Evolutionary conservation across 495 filamentous ascomycete species (phyloP).

Genomic region (Tirmania nivea): DNA sequence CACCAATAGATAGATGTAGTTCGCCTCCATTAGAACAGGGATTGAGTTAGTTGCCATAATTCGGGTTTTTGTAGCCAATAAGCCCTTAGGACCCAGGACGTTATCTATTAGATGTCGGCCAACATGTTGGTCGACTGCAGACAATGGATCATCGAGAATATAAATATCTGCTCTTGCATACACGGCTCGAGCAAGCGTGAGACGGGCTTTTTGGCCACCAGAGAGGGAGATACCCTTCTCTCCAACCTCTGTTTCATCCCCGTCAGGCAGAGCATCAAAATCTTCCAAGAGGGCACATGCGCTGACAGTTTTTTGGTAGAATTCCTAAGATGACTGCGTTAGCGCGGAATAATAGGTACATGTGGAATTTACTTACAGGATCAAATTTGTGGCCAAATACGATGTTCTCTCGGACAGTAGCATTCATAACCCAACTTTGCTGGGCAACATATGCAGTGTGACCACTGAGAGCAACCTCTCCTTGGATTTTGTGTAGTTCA

Average conservation of each 20-base stretch:
- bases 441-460: slow-evolving; percentile 79
- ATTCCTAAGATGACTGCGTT: slow-evolving; percentile 23
- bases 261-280: slow-evolving; percentile 80
- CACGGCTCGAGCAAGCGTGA: slow-evolving; percentile 88
- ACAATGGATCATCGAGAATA: slow-evolving; percentile 79
- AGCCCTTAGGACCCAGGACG: slow-evolving; percentile 66
- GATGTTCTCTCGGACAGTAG: slow-evolving; percentile 89
- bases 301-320: slow-evolving; percentile 85
- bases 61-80: slow-evolving; percentile 69
- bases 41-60: slow-evolving; percentile 94
- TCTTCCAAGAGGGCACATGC: slow-evolving; percentile 86
- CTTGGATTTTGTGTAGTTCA: slow-evolving; percentile 73
- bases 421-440: slow-evolving; percentile 92
- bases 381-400: slow-evolving; percentile 93
- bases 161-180: slow-evolving; percentile 97
- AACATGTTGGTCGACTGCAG: slow-evolving; percentile 94
- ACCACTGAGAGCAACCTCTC: slow-evolving; percentile 64
- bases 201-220: slow-evolving; percentile 85
- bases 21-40: slow-evolving; percentile 65
- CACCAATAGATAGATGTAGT: slow-evolving; percentile 64
- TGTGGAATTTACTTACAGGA: slow-evolving; percentile 22
- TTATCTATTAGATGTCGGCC: slow-evolving; percentile 84
- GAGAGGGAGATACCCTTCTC: slow-evolving; percentile 94
- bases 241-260: slow-evolving; percentile 89
- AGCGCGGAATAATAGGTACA: no score